These are phyloP conservation scores for Diospyros kaki DNA, from an alignment of 148 eudicot species.

Conservation along the genomic window DNA sequence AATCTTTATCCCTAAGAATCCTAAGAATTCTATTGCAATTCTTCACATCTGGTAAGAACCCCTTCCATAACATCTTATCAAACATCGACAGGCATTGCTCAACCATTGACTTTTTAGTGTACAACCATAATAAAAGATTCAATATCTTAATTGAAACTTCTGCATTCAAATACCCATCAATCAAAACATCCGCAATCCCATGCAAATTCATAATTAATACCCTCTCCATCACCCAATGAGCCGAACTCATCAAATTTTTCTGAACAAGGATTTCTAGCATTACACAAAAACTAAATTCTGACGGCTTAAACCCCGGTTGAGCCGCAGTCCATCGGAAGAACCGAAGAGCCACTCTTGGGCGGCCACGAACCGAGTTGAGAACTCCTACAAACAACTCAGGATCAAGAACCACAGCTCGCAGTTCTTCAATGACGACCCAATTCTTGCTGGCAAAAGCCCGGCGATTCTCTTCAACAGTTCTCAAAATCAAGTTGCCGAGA, in stretches of 20 bases:
- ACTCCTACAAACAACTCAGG: constrained; percentile 38
- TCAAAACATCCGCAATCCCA: constrained; percentile 38
- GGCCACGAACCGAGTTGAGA: constrained; percentile 25
- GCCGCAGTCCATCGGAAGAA: constrained; percentile 47
- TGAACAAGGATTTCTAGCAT: constrained; percentile 42
- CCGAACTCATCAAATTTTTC: constrained; percentile 30
- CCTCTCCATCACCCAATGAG: constrained; percentile 47
- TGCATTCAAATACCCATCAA: constrained; percentile 35
- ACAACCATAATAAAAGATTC: constrained; percentile 41
- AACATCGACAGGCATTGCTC: constrained; percentile 35
- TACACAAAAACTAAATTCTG: constrained; percentile 32
- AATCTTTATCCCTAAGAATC: constrained; percentile 41
- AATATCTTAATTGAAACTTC: constrained; percentile 34
- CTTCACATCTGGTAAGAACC: constrained; percentile 46
- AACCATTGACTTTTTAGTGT: constrained; percentile 29
- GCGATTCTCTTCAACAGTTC: constrained; percentile 26
- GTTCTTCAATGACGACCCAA: constrained; percentile 21
- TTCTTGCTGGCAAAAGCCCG: constrained; percentile 19
- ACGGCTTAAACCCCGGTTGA: constrained; percentile 38
- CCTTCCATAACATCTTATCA: constrained; percentile 45
- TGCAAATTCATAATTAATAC: constrained; percentile 22
- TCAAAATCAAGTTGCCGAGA: constrained; percentile 24
- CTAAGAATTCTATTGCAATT: constrained; percentile 56
- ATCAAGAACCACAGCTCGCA: constrained; percentile 26
- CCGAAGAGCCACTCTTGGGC: constrained; percentile 34